Percentiles rank a stretch among this genome's conserved stretches.
These are phyloP conservation scores for Zasmidium cellare DNA, from an alignment of 2,329 filamentous ascomycete genomes.

Conservation along the genomic window DNA sequence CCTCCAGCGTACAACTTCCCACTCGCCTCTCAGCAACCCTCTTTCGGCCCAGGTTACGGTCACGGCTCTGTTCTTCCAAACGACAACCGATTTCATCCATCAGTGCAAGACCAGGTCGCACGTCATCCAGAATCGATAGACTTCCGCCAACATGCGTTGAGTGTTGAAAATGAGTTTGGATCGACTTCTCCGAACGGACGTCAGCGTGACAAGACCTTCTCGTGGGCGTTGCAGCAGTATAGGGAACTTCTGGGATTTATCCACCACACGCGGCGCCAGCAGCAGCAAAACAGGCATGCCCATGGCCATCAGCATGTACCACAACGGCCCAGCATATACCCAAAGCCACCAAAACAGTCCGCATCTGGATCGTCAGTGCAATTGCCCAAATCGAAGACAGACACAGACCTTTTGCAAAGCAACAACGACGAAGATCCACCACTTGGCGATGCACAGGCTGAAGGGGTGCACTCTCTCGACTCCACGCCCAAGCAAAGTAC, in stretches of 20 bases:
- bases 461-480: background rate
- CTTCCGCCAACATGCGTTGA: background rate
- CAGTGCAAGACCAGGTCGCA: background rate
- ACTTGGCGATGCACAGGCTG: slow-evolving; percentile 3
- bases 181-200: slow-evolving; percentile 44
- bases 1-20: slow-evolving; percentile 9
- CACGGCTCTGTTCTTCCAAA: background rate
- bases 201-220: slow-evolving; percentile 47
- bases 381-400: slow-evolving; percentile 8
- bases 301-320: slow-evolving; percentile 44
- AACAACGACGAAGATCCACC: slow-evolving; percentile 15
- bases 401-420: slow-evolving; percentile 3
- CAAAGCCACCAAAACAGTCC: slow-evolving; percentile 61
- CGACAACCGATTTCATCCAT: background rate
- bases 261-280: slow-evolving; percentile 45
- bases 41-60: background rate
- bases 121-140: background rate
- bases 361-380: slow-evolving; percentile 49
- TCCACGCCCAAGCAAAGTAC: slow-evolving; percentile 17
- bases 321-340: slow-evolving; percentile 59
- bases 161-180: slow-evolving; percentile 38
- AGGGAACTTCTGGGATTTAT: slow-evolving; percentile 50
- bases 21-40: background rate
- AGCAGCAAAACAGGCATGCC: slow-evolving; percentile 38
- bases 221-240: slow-evolving; percentile 49